These are phyloP conservation scores for Skeletonema costatum DNA, from an alignment of 108 stramenopile species.

Conservation along the genomic window DNA sequence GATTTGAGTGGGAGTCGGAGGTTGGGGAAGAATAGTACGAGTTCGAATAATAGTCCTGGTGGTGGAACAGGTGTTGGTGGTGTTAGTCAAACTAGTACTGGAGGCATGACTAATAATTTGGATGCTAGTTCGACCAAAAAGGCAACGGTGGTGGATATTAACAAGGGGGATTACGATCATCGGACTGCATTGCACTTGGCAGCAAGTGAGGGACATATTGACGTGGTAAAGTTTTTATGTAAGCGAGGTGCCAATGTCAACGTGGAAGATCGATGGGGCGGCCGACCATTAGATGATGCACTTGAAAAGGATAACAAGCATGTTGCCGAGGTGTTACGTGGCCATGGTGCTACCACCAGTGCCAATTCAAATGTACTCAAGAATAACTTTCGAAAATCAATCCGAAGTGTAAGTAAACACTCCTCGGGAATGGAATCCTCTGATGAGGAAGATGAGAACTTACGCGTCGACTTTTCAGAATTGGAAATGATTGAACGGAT, in stretches of 20 bases:
- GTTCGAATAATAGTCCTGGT: not conserved
- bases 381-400: conserved; percentile 6
- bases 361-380: conserved; percentile 9
- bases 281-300: conserved; percentile 88
- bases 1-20: conserved; percentile 29
- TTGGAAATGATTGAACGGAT: conserved; percentile 88
- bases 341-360: conserved; percentile 54
- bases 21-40: not conserved
- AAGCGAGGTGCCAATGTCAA: conserved; percentile 77
- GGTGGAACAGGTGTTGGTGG: not conserved
- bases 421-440: not conserved
- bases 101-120: not conserved
- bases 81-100: no score
- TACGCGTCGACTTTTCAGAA: conserved; percentile 78
- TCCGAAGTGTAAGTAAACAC: not conserved
- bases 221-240: conserved; percentile 64
- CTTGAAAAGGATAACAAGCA: conserved; percentile 28
- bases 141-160: conserved; percentile 47
- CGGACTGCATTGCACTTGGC: conserved; percentile 92
- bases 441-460: conserved; percentile 53
- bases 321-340: conserved; percentile 49
- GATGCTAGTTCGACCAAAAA: not conserved
- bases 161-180: conserved; percentile 87
- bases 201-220: conserved; percentile 74
- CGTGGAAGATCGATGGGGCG: conserved; percentile 86